Percentiles rank a stretch among this genome's conserved stretches.
Conservation (phyloP, 768 basidiomycete species). For the Rossbeevera mucosa region DNA sequence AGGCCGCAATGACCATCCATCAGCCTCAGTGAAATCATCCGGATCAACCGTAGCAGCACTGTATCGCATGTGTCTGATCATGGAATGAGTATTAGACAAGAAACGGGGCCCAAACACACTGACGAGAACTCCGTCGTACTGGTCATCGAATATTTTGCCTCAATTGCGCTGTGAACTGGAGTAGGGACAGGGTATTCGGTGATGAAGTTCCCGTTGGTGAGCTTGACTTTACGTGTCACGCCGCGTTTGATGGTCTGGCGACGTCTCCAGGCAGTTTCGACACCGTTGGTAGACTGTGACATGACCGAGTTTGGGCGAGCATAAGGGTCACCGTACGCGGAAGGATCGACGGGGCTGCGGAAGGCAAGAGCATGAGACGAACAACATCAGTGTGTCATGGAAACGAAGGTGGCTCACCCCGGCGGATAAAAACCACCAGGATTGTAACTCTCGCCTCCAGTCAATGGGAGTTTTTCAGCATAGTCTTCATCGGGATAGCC, state of each 20-base stretch:
- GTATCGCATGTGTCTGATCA: slow-evolving; percentile 78
- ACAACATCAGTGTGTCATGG: background rate
- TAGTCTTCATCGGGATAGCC: slow-evolving; percentile 64
- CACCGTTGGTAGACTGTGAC: slow-evolving; percentile 52
- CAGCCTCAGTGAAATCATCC: slow-evolving; percentile 76
- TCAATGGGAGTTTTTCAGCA: slow-evolving; percentile 74
- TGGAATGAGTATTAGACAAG: background rate
- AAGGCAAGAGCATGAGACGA: slow-evolving; percentile 5
- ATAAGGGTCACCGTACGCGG: slow-evolving; percentile 65
- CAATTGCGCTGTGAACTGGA: slow-evolving; percentile 76
- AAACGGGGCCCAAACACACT: slow-evolving; percentile 27
- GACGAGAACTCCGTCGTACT: slow-evolving; percentile 90
- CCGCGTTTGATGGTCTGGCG: slow-evolving; percentile 91
- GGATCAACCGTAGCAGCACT: slow-evolving; percentile 90
- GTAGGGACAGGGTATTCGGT: slow-evolving; percentile 86
- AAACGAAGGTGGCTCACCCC: slow-evolving; percentile 41
- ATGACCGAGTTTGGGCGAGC: slow-evolving; percentile 47
- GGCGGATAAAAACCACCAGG: slow-evolving; percentile 71
- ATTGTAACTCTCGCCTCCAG: slow-evolving; percentile 47
- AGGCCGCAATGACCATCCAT: slow-evolving; percentile 80
- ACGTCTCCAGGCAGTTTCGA: slow-evolving; percentile 61
- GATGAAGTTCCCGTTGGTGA: slow-evolving; percentile 91
- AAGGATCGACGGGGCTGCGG: slow-evolving; percentile 50
- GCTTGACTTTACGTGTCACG: slow-evolving; percentile 90
- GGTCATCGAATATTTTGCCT: slow-evolving; percentile 66